Evolutionary conservation across 805 yeast genomes (phyloP).

Genomic region (Alloascoidea hylecoeti): DNA sequence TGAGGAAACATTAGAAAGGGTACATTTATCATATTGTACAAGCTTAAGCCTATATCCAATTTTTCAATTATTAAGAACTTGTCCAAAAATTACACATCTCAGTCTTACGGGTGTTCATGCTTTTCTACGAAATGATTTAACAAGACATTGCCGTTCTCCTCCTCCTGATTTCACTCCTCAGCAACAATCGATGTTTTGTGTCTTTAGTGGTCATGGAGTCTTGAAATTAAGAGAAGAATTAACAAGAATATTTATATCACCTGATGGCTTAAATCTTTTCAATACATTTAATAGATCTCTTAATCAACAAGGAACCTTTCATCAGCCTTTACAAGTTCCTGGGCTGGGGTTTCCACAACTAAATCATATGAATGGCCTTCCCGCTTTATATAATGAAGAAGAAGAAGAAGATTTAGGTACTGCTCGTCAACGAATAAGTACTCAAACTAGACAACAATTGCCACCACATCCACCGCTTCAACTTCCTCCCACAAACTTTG

Average conservation of each 20-base stretch:
- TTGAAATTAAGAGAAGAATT: slow-evolving; percentile 47
- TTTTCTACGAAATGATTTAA: slow-evolving; percentile 76
- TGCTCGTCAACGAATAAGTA: neutral
- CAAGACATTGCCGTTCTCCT: slow-evolving; percentile 79
- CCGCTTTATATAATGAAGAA: neutral
- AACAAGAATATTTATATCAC: neutral
- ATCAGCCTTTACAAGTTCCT: too few relatives aligned
- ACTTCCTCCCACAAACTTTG: too few relatives aligned
- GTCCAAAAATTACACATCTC: slow-evolving; percentile 80
- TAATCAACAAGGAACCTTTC: too few relatives aligned
- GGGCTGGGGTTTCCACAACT: neutral
- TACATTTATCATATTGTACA: slow-evolving; percentile 85
- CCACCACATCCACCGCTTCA: neutral
- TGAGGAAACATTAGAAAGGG: slow-evolving; percentile 79
- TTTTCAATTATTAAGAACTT: slow-evolving; percentile 54
- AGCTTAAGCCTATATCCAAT: slow-evolving; percentile 70
- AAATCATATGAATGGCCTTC: neutral
- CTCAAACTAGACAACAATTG: neutral
- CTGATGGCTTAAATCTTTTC: neutral
- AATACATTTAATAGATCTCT: neutral
- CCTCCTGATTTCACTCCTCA: slow-evolving; percentile 85
- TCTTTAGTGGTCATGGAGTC: slow-evolving; percentile 89
- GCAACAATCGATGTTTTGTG: slow-evolving; percentile 81
- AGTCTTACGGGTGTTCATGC: slow-evolving; percentile 86
- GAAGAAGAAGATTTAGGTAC: neutral